These are phyloP conservation scores for Dryadomyces sulphureus DNA, from an alignment of 2,329 filamentous ascomycete genomes.

Conservation along the genomic window DNA sequence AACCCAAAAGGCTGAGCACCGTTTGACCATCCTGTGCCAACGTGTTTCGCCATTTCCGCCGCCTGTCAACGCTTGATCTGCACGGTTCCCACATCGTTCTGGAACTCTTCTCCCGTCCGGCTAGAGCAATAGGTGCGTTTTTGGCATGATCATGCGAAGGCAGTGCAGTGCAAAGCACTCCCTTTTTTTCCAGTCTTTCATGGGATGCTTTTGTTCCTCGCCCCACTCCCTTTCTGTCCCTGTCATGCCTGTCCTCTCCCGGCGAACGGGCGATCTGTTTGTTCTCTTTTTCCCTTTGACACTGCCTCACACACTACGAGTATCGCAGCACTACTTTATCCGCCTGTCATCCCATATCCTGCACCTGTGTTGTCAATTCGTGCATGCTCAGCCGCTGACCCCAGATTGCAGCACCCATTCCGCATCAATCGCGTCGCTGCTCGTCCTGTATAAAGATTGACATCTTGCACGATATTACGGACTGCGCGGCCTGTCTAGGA, in stretches of 20 bases:
- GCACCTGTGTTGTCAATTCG: background rate
- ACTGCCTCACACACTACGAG: background rate
- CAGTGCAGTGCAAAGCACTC: too few species aligned
- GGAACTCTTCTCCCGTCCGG: conserved; percentile 7
- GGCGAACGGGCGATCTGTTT: background rate
- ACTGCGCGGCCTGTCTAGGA: background rate
- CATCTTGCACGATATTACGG: background rate
- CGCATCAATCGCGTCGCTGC: background rate
- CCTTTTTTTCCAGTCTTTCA: background rate
- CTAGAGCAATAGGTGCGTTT: background rate
- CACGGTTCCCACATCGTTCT: conserved; percentile 7
- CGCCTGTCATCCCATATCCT: conserved; percentile 1
- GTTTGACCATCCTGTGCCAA: conserved; percentile 10
- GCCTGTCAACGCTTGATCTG: conserved; percentile 4
- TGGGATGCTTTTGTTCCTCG: background rate
- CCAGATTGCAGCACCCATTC: background rate
- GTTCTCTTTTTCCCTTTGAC: background rate
- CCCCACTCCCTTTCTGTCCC: background rate
- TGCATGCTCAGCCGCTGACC: background rate
- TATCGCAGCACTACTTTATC: background rate
- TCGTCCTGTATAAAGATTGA: background rate
- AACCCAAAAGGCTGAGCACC: background rate
- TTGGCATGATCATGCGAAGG: too few species aligned
- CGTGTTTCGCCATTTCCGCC: conserved; percentile 6
- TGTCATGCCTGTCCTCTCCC: background rate